Conservation (phyloP, 1,284 basidiomycete genomes). For the Volvariella volvacea region DNA sequence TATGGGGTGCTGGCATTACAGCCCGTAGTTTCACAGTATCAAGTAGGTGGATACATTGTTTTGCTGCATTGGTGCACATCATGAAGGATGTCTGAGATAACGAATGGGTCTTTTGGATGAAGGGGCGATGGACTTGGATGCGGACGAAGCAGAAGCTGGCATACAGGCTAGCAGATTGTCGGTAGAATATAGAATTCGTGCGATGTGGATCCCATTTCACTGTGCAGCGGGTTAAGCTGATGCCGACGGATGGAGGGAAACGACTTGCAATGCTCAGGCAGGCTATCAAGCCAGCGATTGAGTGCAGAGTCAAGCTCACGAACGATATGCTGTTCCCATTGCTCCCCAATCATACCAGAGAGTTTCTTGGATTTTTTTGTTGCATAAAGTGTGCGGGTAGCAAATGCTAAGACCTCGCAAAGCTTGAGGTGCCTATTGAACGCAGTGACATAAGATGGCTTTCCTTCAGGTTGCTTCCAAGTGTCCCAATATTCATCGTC, state of each 20-base stretch:
- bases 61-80: constrained; percentile 65
- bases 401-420: constrained; percentile 50
- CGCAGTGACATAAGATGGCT: constrained; percentile 38
- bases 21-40: constrained; percentile 25
- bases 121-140: constrained; percentile 38
- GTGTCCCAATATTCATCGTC: constrained; percentile 65
- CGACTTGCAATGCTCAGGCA: constrained; percentile 46
- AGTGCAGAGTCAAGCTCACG: constrained; percentile 58
- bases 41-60: constrained; percentile 53
- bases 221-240: constrained; percentile 14
- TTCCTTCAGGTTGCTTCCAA: constrained; percentile 42
- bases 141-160: constrained; percentile 53
- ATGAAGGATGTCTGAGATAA: constrained; percentile 54
- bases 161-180: constrained; percentile 56
- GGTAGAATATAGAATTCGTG: constrained; percentile 40
- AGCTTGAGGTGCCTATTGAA: constrained; percentile 51
- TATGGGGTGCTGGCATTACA: no score
- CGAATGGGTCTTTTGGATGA: constrained; percentile 30
- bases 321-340: constrained; percentile 47
- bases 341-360: constrained; percentile 42
- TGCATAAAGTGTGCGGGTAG: constrained; percentile 43
- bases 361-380: constrained; percentile 44
- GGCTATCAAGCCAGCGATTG: constrained; percentile 56
- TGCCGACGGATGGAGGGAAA: background rate
- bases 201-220: constrained; percentile 59